A percentile compares a stretch with the other conserved stretches of the same genome.
Conservation (phyloP, 148 eudicot species). For the Oxyria digyna region DNA sequence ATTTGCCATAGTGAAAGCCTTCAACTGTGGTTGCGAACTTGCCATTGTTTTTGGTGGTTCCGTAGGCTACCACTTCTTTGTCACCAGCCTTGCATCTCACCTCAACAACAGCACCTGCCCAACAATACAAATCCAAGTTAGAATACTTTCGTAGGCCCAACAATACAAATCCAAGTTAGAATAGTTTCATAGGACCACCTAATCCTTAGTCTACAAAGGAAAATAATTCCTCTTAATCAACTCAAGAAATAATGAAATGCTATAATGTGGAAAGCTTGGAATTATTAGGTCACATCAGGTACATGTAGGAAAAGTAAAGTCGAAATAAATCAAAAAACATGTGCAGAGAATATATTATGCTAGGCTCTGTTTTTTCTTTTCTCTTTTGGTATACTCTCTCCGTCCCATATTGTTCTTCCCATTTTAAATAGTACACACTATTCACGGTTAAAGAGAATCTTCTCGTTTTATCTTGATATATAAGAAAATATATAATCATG, state of each 20-base stretch:
- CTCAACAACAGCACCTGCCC: slow-evolving; percentile 40
- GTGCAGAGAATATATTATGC: not conserved
- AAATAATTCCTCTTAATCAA: not conserved
- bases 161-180: not conserved
- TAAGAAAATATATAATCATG: no score
- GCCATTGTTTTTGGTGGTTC: slow-evolving; percentile 38
- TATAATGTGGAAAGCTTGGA: not conserved
- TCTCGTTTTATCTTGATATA: no score
- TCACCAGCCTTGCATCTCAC: slow-evolving; percentile 31
- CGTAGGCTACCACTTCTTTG: slow-evolving; percentile 32
- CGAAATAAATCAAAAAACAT: not conserved
- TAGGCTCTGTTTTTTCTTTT: not conserved
- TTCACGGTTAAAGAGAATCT: no score
- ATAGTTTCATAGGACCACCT: not conserved
- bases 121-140: not conserved
- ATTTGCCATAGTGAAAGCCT: slow-evolving; percentile 31
- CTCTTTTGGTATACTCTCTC: not conserved
- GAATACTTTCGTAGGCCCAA: not conserved
- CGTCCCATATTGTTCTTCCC: no score
- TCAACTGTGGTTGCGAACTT: slow-evolving; percentile 23
- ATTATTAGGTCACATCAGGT: not conserved
- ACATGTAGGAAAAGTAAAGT: not conserved
- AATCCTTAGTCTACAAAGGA: not conserved
- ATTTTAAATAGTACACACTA: no score
- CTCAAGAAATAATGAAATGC: not conserved